A percentile compares a stretch with the other conserved stretches of the same genome.
Evolutionary conservation across 345 rosid species (phyloP).

Genomic region (Eucalyptus tenuipes): DNA sequence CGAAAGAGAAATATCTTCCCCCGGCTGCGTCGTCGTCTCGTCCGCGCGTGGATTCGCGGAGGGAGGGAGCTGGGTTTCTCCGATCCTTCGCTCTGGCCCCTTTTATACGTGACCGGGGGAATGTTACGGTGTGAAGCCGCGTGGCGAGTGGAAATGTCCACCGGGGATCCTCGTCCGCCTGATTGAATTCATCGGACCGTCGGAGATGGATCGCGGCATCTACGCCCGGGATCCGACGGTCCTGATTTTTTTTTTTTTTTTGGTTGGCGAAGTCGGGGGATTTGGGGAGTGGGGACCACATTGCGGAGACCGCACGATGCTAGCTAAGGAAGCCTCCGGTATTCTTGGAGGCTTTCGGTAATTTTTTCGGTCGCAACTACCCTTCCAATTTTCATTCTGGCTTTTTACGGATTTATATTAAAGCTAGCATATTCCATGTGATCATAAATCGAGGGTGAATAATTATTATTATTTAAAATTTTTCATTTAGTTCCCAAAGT

Average conservation of each 20-base stretch:
- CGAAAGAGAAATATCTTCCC: neutral
- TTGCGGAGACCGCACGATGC: neutral
- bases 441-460: neutral
- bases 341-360: neutral
- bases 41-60: neutral
- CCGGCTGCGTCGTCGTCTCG: neutral
- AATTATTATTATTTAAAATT: neutral
- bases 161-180: neutral
- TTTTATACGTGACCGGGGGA: neutral
- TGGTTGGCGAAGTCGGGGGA: neutral
- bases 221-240: neutral
- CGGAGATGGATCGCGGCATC: neutral
- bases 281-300: neutral
- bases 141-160: neutral
- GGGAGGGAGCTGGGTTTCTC: fast-evolving
- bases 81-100: neutral
- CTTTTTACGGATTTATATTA: neutral
- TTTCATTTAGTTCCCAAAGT: neutral
- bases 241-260: neutral
- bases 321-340: neutral
- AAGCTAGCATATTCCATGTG: neutral
- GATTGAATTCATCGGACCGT: neutral
- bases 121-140: neutral
- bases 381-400: neutral
- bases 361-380: neutral